Conservation (phyloP, 2,329 filamentous ascomycete genomes). For the Hypoxylon sp. region DNA sequence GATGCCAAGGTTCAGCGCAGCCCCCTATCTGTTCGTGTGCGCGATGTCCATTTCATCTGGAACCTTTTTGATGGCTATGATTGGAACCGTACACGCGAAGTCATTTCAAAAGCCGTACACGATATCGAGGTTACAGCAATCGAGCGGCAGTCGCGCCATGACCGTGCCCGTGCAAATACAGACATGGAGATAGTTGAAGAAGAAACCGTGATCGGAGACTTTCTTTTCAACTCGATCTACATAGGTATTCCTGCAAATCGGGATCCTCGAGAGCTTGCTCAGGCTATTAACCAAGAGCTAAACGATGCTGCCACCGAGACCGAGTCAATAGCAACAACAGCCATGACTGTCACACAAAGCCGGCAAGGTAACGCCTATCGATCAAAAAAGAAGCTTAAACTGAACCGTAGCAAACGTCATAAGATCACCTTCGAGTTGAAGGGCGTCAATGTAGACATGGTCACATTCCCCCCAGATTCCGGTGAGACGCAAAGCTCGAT, state of each 20-base stretch:
- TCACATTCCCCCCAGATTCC: conserved; percentile 81
- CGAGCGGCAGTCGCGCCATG: conserved; percentile 75
- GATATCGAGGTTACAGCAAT: conserved; percentile 87
- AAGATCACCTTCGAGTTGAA: conserved; percentile 96
- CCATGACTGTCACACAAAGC: conserved; percentile 72
- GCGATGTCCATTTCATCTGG: conserved; percentile 95
- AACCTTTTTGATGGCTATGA: conserved; percentile 98
- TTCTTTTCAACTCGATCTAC: conserved; percentile 98
- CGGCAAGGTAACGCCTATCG: conserved; percentile 62
- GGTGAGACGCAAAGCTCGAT: conserved; percentile 90
- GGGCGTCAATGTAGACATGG: conserved; percentile 85
- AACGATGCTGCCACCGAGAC: conserved; percentile 91
- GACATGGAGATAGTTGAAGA: conserved; percentile 82
- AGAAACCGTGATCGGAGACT: conserved; percentile 91
- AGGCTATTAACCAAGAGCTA: conserved; percentile 88
- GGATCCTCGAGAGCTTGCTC: conserved; percentile 85
- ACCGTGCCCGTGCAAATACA: conserved; percentile 68
- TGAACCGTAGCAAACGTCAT: conserved; percentile 89
- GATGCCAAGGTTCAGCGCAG: conserved; percentile 73
- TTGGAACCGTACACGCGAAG: conserved; percentile 89
- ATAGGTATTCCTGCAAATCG: conserved; percentile 91
- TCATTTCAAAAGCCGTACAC: conserved; percentile 89
- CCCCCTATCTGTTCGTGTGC: conserved; percentile 82
- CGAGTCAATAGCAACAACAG: conserved; percentile 86
- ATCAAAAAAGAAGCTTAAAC: conserved; percentile 74